Conservation (phyloP, 192 early-diverging fungal species). For the Allomyces arbusculus region DNA sequence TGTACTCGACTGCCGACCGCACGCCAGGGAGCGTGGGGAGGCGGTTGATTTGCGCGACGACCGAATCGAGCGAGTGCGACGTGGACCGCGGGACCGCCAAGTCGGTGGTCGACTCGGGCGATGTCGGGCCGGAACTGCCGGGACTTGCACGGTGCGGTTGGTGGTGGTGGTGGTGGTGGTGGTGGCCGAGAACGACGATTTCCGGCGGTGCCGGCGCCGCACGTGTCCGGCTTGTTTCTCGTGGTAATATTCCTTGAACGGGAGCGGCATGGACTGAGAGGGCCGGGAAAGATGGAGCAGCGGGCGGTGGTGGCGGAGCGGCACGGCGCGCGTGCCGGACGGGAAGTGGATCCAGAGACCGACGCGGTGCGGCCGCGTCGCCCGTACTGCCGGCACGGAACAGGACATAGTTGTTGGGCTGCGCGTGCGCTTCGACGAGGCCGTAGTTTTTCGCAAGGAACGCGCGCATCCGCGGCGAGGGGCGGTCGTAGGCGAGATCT, state of each 20-base stretch:
- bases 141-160: too few species aligned
- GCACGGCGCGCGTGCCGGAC: not conserved
- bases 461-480: slow-evolving; percentile 17
- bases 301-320: not conserved
- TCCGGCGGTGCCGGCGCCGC: too few species aligned
- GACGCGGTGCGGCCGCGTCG: not conserved
- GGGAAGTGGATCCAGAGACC: not conserved
- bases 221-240: too few species aligned
- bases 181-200: too few species aligned
- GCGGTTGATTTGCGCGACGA: too few species aligned
- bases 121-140: too few species aligned
- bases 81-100: too few species aligned
- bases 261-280: not conserved
- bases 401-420: not conserved
- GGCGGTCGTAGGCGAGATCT: slow-evolving; percentile 24
- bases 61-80: too few species aligned
- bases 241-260: not conserved
- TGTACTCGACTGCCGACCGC: too few species aligned
- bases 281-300: not conserved
- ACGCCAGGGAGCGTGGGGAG: too few species aligned
- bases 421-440: slow-evolving; percentile 5
- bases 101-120: too few species aligned
- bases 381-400: not conserved
- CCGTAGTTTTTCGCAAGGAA: slow-evolving; percentile 22
- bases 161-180: too few species aligned